Evolutionary conservation across 2,329 filamentous ascomycete species (phyloP).

Genomic region (Seiridium cupressi): DNA sequence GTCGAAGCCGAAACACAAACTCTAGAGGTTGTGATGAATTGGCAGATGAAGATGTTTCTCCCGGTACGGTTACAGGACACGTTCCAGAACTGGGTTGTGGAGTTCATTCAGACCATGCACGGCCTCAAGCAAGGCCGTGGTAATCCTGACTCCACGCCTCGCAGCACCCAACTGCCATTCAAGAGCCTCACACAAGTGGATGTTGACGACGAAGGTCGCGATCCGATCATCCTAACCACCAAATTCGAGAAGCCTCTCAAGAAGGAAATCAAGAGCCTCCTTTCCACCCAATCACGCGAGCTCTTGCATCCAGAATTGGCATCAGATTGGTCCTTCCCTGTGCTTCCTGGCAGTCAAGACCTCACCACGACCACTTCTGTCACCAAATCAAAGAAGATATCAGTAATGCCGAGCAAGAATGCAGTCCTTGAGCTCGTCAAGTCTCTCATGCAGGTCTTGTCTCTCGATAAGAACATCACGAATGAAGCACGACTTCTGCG

Average conservation of each 20-base stretch:
- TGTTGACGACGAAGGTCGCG: conserved; percentile 56
- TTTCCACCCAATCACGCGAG: conserved; percentile 83
- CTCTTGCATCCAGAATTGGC: conserved; percentile 86
- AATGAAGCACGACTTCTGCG: conserved; percentile 85
- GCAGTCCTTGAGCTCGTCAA: conserved; percentile 91
- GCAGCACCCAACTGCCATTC: conserved; percentile 56
- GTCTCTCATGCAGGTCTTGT: conserved; percentile 86
- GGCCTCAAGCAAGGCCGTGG: conserved; percentile 62
- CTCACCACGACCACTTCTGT: conserved; percentile 29
- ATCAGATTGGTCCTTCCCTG: conserved; percentile 81
- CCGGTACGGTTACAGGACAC: conserved; percentile 75
- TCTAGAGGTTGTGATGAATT: conserved; percentile 93
- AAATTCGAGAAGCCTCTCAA: conserved; percentile 86
- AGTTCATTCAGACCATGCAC: conserved; percentile 96
- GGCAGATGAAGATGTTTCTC: conserved; percentile 92
- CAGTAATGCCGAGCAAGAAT: conserved; percentile 44
- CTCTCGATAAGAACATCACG: conserved; percentile 84
- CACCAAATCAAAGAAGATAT: conserved; percentile 10
- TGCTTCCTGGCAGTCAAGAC: conserved; percentile 71
- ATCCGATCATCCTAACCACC: conserved; percentile 71
- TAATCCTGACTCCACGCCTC: conserved; percentile 50
- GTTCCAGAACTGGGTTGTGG: conserved; percentile 90
- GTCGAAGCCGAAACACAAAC: conserved; percentile 70
- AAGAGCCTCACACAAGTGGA: conserved; percentile 36
- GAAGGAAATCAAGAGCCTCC: conserved; percentile 79